Evolutionary conservation across 768 basidiomycete genomes (phyloP).

Genomic region (Phaeotremella fagi): DNA sequence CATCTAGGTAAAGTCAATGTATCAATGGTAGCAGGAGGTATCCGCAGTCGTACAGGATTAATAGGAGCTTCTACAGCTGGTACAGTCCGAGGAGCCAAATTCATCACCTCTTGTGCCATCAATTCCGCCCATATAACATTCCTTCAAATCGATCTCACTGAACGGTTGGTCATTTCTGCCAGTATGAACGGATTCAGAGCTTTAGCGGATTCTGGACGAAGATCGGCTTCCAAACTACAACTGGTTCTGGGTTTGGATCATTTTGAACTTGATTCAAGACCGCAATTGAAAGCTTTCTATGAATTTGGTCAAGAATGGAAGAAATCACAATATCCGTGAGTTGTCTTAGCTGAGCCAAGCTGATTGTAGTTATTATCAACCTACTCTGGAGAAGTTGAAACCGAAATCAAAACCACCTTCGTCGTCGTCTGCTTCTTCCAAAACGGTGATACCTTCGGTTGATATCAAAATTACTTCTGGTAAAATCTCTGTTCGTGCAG

Average conservation of each 20-base stretch:
- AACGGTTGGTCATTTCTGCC: constrained; percentile 4
- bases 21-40: not conserved
- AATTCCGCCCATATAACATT: not conserved
- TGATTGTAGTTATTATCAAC: constrained; percentile 8
- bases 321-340: constrained; percentile 13
- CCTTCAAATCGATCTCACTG: not conserved
- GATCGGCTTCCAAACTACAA: constrained; percentile 6
- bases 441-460: constrained; percentile 8
- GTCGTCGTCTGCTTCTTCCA: not conserved
- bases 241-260: constrained; percentile 10
- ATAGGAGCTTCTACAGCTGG: not conserved
- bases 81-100: not conserved
- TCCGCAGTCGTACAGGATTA: not conserved
- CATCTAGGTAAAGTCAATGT: not conserved
- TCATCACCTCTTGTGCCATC: not conserved
- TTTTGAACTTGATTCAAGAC: constrained; percentile 23
- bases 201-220: not conserved
- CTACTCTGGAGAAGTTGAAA: not conserved
- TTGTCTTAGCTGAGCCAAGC: not conserved
- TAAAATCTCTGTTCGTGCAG: constrained; percentile 27
- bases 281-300: constrained; percentile 26
- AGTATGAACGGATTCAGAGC: constrained; percentile 1
- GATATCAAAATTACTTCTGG: constrained; percentile 21
- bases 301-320: constrained; percentile 28
- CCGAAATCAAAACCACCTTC: not conserved